Base-by-base conservation (phyloP, 768 basidiomycete species). In the Mrakia frigida region DNA sequence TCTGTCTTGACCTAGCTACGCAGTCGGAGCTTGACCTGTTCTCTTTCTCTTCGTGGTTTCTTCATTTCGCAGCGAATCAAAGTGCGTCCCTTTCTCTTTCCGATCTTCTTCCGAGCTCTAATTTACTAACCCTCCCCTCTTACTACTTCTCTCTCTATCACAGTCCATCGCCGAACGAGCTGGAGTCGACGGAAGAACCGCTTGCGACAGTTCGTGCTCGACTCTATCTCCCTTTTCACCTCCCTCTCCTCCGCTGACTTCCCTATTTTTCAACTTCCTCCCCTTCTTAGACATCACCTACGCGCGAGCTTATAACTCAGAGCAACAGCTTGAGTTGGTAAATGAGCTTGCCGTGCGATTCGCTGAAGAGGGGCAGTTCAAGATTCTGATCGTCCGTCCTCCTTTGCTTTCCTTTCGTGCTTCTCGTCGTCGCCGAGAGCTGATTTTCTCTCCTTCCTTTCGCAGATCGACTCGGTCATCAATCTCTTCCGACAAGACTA, bases 401-500 rank as follows among this genome's bases (percentile, higher is more conserved):
- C 3, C 21, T n/a, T 56, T n/a, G 16, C 53, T 23, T 39, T 35
- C 1, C 28, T 21, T 35, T n/a, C n/a, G n/a, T n/a, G n/a, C n/a
- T n/a, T 14, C 56, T 63, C 59, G 28, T 39, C 23, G 33, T 37
- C 35, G 31, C 2, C n/a, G n/a, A 25, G 6, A 56, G 16, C 18
- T 56, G n/a, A 53, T 18, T 2, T 21, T 59, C n/a, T 41, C 50
- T 31, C n/a, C 28, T 39, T 37, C 23, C 9, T 10, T 53, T 37
- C 39, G 28, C 39, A 77, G 76, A 69, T 77, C 71, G 77, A 78
- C 77, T 68, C 61, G 14, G 61, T 78, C 73, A 78, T 78, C 59
- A 78, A 78, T 46, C 68, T 78, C 25, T 78, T 78, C 68, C 65
- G 77, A 46, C 69, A 69, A 46, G 77, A 78, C 67, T 78, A 60